Evolutionary conservation across 1,284 basidiomycete genomes (phyloP).

Genomic region (Naganishia liquefaciens): DNA sequence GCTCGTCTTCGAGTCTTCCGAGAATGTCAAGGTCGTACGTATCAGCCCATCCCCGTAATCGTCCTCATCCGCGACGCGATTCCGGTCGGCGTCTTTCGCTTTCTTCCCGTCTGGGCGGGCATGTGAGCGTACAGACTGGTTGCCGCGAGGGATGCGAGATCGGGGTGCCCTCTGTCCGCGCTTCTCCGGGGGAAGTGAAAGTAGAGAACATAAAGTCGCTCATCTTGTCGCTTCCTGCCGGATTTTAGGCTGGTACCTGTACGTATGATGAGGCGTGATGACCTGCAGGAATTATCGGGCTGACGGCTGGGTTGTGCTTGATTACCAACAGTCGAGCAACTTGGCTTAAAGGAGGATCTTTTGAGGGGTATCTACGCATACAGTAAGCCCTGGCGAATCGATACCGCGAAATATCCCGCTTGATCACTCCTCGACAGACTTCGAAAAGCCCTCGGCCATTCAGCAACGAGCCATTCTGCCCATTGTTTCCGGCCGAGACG

Average conservation of each 20-base stretch:
- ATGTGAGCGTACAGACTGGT: no score
- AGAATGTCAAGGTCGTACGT: slow-evolving; percentile 74
- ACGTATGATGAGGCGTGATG: background rate
- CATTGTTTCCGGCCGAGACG: slow-evolving; percentile 91
- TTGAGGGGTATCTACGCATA: slow-evolving; percentile 98
- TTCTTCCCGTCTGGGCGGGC: no score
- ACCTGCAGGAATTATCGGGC: background rate
- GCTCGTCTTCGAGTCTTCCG: slow-evolving; percentile 97
- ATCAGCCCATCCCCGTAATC: slow-evolving; percentile 28
- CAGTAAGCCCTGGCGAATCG: slow-evolving; percentile 71
- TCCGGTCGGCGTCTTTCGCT: no score
- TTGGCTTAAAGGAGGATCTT: slow-evolving; percentile 92
- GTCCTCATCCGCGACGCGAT: background rate
- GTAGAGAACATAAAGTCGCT: slow-evolving; percentile 37
- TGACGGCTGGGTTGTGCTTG: slow-evolving; percentile 1
- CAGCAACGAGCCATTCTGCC: slow-evolving; percentile 97
- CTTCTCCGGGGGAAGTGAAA: slow-evolving; percentile 47
- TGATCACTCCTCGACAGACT: slow-evolving; percentile 63
- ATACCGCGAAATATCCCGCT: background rate
- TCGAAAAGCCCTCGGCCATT: slow-evolving; percentile 98
- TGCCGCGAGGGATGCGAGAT: background rate
- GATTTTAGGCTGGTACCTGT: slow-evolving; percentile 30
- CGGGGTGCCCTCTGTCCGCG: slow-evolving; percentile 24
- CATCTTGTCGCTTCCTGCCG: slow-evolving; percentile 30
- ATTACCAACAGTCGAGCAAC: slow-evolving; percentile 79